Evolutionary conservation across 768 basidiomycete species (phyloP), one percentile per base, ranked within the genome.

Genomic region (Xerocomellus amylosporus): DNA sequence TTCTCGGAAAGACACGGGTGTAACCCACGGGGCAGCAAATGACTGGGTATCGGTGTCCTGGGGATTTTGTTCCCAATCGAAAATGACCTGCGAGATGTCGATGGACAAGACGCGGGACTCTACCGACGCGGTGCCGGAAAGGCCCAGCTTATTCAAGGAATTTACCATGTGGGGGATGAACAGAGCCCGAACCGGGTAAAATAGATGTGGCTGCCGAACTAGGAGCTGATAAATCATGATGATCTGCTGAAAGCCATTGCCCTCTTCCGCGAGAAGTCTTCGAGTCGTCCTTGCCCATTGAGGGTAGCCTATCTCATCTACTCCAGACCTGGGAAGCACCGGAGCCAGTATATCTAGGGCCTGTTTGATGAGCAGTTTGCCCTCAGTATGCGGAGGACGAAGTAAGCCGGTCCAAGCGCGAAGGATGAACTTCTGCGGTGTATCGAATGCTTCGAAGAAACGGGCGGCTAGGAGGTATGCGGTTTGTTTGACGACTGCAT

Each of bases 91-190:
- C 14, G 95, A 78, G 34, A 95, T 83, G 55, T 99, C 97, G 53
- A 98, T 82, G 20, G 93, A 91, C 39, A 98, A 74, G 20, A 86
- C 73, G n/a, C 93, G 85, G 8, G 90, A 86, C 62, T 98, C 97
- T 22, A 78, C 66, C 9, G 84, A 88, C 12, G 91, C 82, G 5
- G 80, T 77, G 4, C 81, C 72, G 17, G 85, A 80, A 65, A 95
- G 81, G n/a, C 93, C 94, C 7, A 98, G 79, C 69, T 94, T 95
- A 49, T 81, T 80, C 58, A 99, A 77, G 10, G 90, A 91, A 64
- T 89, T 89, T 38, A 95, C 90, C 75, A 99, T 94, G 65, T 94
- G 90, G 0, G 93, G 89, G 14, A 98, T 83, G 72, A 98, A 98
- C 9, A 97, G 76, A 4, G 91, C 88, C 39, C 97, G 88, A 53